Base-by-base conservation (phyloP, 106 monocot genomes). In the Platanthera guangdongensis region DNA sequence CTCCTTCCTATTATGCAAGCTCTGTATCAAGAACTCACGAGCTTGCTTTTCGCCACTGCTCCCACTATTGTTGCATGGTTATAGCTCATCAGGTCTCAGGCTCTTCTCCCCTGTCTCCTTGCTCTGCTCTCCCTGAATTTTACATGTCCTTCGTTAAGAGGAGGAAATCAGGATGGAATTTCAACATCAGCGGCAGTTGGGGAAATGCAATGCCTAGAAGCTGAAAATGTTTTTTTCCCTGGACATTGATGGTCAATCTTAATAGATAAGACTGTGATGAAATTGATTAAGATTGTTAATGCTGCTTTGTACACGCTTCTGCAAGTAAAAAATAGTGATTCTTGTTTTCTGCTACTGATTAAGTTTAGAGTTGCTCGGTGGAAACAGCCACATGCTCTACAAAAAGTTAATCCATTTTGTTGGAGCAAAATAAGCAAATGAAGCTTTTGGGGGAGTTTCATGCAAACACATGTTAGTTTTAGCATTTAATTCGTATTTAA, bases 381-480 rank as follows among this genome's bases (percentile, higher is more conserved):
- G 49, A 71, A 76, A 52, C 81, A 87, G 86, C 76, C 80, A 57
- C 77, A 83, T 39, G 22, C 51, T 16, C 68, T 77, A 82, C 85
- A 78, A 11, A 51, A 81, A 45, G 52, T n/a, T 9, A 73, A 75
- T 14, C 77, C 0, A 73, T 78, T 4, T 78, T 90, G 70, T 63
- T 88, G 9, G 88, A 92, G 60, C 86, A 92, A 70, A 80, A 25
- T 25, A 25, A 25, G 25, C 25, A 25, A 25, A 93, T 93, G 90
- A 90, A 89, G 86, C 76, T 89, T 63, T 50, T 86, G 55, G 85
- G 85, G 60, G 87, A 90, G 76, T 76, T 78, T 60, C 88, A 88
- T 49, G 57, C 70, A 63, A 79, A 80, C 50, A 28, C 73, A 85
- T 75, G 91, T 91, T 60, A 72, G 63, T 51, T 9, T 50, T 16